Conservation (phyloP, 306 rosid species). For the Pterocarpus santalinus region DNA sequence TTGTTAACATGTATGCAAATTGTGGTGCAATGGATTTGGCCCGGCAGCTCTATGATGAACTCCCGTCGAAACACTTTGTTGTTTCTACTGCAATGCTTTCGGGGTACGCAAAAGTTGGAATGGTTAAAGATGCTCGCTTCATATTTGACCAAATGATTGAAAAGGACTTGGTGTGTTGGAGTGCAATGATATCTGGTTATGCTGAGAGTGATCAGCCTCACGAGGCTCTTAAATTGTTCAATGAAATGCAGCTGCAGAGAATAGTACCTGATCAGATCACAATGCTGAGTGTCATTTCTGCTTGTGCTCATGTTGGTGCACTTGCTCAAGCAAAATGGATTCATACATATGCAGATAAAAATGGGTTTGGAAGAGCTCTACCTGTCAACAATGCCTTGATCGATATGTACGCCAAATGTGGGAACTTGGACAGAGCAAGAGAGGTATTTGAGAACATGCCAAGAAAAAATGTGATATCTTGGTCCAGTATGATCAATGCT, state of each 20-base stretch:
- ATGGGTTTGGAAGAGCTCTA: conserved; percentile 64
- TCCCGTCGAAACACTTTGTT: conserved; percentile 59
- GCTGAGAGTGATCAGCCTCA: conserved; percentile 79
- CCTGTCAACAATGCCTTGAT: conserved; percentile 74
- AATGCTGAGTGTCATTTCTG: conserved; percentile 80
- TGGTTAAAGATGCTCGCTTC: conserved; percentile 63
- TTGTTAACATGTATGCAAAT: conserved; percentile 74
- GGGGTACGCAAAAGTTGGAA: conserved; percentile 72
- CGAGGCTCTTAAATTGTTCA: conserved; percentile 73
- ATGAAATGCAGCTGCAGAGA: conserved; percentile 61
- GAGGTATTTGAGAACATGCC: conserved; percentile 72
- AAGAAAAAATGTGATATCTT: conserved; percentile 74
- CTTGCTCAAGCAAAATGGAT: conserved; percentile 70
- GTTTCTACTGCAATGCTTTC: conserved; percentile 84
- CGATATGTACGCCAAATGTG: conserved; percentile 79
- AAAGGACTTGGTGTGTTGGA: conserved; percentile 86
- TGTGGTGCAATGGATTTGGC: conserved; percentile 83
- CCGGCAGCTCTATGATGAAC: conserved; percentile 57
- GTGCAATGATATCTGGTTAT: conserved; percentile 84
- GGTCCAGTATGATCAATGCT: conserved; percentile 84
- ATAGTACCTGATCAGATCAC: conserved; percentile 74
- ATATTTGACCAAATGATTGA: conserved; percentile 71
- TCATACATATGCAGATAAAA: conserved; percentile 61
- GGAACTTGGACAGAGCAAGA: conserved; percentile 69
- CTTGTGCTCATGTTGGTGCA: conserved; percentile 69